A percentile compares a stretch with the other conserved stretches of the same genome.
phyloP scores from a whole-genome alignment of 768 basidiomycete genomes.

The Termitomyces sp. region DNA sequence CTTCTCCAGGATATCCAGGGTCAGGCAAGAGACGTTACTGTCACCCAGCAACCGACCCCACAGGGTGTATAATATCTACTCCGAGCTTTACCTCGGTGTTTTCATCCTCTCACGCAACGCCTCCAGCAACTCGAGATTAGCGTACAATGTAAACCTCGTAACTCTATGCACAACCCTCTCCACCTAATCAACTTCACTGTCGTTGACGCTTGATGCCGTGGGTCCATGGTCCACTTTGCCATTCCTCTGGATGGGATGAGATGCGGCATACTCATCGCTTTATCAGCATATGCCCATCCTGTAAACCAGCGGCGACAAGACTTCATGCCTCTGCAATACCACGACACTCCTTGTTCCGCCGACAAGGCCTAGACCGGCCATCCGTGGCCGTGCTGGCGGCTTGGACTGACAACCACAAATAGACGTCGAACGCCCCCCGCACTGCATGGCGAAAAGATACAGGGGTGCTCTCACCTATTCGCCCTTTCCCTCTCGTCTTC shows the following conservation, averaged over 20 bases:
- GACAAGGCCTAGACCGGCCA: not conserved
- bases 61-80: constrained; percentile 46
- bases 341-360: not conserved
- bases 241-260: not conserved
- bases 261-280: not conserved
- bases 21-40: constrained; percentile 53
- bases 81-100: not conserved
- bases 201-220: not conserved
- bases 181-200: constrained; percentile 2
- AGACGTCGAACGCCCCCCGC: not conserved
- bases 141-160: not conserved
- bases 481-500: not conserved
- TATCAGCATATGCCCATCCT: not conserved
- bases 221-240: not conserved
- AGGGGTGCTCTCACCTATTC: not conserved
- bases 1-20: constrained; percentile 54
- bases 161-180: not conserved
- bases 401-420: not conserved
- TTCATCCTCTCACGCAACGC: not conserved
- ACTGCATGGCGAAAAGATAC: not conserved
- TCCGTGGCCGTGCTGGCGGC: not conserved
- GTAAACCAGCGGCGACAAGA: not conserved
- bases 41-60: constrained; percentile 70
- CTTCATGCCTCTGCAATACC: not conserved
- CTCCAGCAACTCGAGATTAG: not conserved